Evolutionary conservation across 768 basidiomycete genomes (phyloP), one percentile per base, ranked within the genome.

Genomic region (Russula earlei): DNA sequence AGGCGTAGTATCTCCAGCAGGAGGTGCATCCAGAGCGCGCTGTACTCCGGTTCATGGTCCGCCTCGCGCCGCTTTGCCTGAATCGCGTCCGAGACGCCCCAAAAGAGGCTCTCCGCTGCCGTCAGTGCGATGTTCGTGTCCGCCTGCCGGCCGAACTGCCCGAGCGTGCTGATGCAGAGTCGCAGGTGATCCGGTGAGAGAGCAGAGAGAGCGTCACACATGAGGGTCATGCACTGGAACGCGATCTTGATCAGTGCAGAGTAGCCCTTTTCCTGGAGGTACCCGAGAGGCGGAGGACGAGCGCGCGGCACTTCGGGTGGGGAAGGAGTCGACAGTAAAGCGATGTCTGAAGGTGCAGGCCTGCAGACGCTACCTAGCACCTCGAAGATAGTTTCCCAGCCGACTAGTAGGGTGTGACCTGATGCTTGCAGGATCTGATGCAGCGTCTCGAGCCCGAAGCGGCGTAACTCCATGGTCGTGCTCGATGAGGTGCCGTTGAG

Each of bases 61-160:
- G 64, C 69, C 42, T 77, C 77, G 62, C 84, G 84, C 20, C 89
- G 79, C 66, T 90, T 87, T 7, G 85, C 80, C 65, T 95, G 92
- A 34, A 98, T 90, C 1, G 91, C 87, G 66, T 99, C 95, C 0
- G 94, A 96, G 0, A 99, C 89, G 58, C 89, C 87, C 95, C 95
- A 98, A 5, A 99, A 74, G 3, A 97, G 71, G 51, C 91, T 92
- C 55, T 91, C 91, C 0, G 94, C 91, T 0, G 91, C 91, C 1
- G 95, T 95, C 53, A 99, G 72, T 1, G 93, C 90, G 54, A 99
- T 95, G 63, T 99, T 99, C 37, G 95, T 94, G 61, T 98, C 96
- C 0, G 83, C 78, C 64, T 98, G 95, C 17, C 85, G 80, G 8
- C 94, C 93, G 69, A 95, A 99, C 52, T 87, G 84, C 5, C 91